Base-by-base conservation (phyloP, 768 basidiomycete genomes). In the Agaricus subrufescens region DNA sequence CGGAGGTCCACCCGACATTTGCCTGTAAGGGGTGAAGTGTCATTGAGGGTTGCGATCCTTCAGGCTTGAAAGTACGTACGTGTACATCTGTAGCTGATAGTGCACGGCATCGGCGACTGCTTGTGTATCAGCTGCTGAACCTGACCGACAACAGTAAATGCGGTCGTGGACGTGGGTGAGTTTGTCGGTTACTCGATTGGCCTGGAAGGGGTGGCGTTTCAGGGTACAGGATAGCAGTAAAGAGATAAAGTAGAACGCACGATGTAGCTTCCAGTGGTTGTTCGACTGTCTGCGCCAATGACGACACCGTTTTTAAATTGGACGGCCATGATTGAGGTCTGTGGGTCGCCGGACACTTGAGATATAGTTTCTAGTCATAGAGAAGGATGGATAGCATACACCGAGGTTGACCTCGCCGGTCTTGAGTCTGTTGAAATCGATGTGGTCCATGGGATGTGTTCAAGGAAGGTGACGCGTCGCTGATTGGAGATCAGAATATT, bases 291-390 rank as follows among this genome's bases (percentile, higher is more conserved):
- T 61, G 97, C 97, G 43, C 97, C 97, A 59, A 98, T 85, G 63
- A 99, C 86, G 57, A 99, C 97, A 39, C 97, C 97, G 30, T 85
- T 86, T 34, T 92, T 79, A 76, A 99, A 99, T 65, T 94, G 92
- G 60, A 98, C 95, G 52, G 97, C 96, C 95, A 98, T 98, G 70
- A 99, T 98, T 43, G 96, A 98, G 54, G 96, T 99, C 93, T 98
- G 64, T 4, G n/a, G 46, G 39, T 15, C 25, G 44, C 31, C 19
- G 31, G 43, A 45, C 37, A 56, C 54, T 46, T 30, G 34, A 44
- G 29, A 31, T 34, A 50, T 42, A 49, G 48, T 40, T 54, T 30
- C 43, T 37, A n/a, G 29, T 7, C 8, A 34, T 34, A 25, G 57
- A 49, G 43, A 27, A 31, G 54, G 19, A 38, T 11, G 15, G 38